Percentiles rank a stretch among this genome's conserved stretches.
Evolutionary conservation across 1,284 basidiomycete genomes (phyloP).

Genomic region (Phellinidium pouzarii): DNA sequence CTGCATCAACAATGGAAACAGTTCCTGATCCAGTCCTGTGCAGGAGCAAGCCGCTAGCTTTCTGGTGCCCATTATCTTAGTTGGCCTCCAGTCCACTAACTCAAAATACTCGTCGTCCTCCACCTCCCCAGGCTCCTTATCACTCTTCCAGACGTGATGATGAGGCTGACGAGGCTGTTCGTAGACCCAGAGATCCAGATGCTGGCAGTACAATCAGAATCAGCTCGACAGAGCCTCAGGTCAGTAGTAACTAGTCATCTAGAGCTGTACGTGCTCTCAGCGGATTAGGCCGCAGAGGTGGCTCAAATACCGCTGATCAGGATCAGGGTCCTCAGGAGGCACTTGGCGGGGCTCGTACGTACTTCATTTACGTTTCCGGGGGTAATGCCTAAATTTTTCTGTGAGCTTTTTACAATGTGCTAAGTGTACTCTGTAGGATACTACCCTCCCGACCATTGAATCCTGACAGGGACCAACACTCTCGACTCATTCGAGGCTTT

Average conservation of each 20-base stretch:
- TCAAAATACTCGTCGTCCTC: not conserved
- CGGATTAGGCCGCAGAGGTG: slow-evolving; percentile 16
- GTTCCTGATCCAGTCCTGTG: slow-evolving; percentile 10
- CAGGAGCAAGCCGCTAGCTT: slow-evolving; percentile 31
- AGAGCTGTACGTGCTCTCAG: slow-evolving; percentile 16
- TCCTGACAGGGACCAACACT: slow-evolving; percentile 70
- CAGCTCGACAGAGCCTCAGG: not conserved
- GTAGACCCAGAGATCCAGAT: not conserved
- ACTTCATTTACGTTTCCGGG: slow-evolving; percentile 77
- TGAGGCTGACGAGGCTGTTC: not conserved
- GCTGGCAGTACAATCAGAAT: not conserved
- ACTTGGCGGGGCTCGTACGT: slow-evolving; percentile 55
- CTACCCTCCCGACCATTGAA: slow-evolving; percentile 80
- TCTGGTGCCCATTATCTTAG: slow-evolving; percentile 74
- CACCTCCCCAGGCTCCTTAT: not conserved
- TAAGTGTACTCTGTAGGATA: slow-evolving; percentile 47
- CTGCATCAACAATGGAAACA: not conserved
- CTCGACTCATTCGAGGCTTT: slow-evolving; percentile 74
- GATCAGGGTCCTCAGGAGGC: slow-evolving; percentile 25
- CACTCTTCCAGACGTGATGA: not conserved
- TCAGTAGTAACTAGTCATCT: slow-evolving; percentile 8
- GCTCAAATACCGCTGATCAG: slow-evolving; percentile 21
- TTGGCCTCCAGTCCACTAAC: slow-evolving; percentile 65
- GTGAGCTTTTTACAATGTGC: not conserved
- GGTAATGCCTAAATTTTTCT: slow-evolving; percentile 34